phyloP scores from a whole-genome alignment of 176 grass and related monocot species.

The Juncus inflexus region DNA sequence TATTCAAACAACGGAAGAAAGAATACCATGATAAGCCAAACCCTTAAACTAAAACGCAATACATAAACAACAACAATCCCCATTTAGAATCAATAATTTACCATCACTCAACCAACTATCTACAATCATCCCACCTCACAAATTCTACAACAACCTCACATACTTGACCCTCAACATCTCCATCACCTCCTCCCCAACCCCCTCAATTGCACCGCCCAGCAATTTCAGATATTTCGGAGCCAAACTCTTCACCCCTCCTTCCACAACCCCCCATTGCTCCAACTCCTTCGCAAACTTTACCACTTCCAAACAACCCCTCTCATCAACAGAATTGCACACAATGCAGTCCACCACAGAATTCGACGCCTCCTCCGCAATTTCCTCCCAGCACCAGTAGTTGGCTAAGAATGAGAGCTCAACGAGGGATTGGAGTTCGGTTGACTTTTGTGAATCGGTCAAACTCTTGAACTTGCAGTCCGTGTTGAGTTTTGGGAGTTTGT shows the following conservation, averaged over 20 bases:
- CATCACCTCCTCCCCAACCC: slow-evolving; percentile 52
- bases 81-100: no score
- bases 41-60: no score
- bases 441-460: no score
- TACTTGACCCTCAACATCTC: slow-evolving; percentile 58
- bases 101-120: no score
- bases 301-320: slow-evolving; percentile 31
- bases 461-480: no score
- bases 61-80: no score
- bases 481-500: no score
- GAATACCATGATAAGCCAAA: no score
- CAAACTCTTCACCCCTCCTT: slow-evolving; percentile 33
- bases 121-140: no score
- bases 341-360: slow-evolving; percentile 32
- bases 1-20: no score
- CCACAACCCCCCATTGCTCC: slow-evolving; percentile 56
- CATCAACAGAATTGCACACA: slow-evolving; percentile 16
- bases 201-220: slow-evolving; percentile 41
- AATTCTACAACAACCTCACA: slow-evolving; percentile 16
- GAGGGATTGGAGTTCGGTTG: slow-evolving; percentile 37
- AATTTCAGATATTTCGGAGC: no score
- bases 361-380: slow-evolving; percentile 51
- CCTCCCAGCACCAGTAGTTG: slow-evolving; percentile 74
- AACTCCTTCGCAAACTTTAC: slow-evolving; percentile 34
- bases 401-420: slow-evolving; percentile 62